Evolutionary conservation across 768 basidiomycete genomes (phyloP), one percentile per base, ranked within the genome.

Genomic region (Psilocybe cyanescens): DNA sequence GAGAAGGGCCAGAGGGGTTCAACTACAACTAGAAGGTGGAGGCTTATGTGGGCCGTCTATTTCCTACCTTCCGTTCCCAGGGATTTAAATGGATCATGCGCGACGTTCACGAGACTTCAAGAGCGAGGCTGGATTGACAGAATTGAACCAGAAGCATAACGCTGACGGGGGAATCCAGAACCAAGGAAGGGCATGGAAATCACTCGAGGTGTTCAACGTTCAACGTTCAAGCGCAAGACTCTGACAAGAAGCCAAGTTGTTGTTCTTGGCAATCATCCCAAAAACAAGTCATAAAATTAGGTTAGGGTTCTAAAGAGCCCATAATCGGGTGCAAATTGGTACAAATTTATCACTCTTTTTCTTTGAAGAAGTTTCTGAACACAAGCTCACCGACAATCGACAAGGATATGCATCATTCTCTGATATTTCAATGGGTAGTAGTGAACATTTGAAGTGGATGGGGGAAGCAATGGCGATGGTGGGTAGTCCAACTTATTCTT

Each of bases 401-500:
- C n/a, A 1, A 33, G 16, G 31, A 31, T 1, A 53, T 53, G n/a
- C 30, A 14, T 35, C 17, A 17, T 14, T 35, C 8, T 12, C 12
- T 5, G 30, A 53, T 1, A 17, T 19, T 12, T 53, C 1, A 14
- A 53, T 53, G 51, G 51, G 8, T 37, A 61, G 58, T 39, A 50
- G 59, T 11, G 63, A 60, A 41, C 72, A 71, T 52, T 47, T 78
- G n/a, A 65, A 70, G 35, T 95, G 91, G 89, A 97, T 97, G 94
- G 76, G 79, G 53, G 83, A 88, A 66, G 95, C 95, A 2, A 84
- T 97, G 80, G 72, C 71, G 3, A 95, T 96, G 94, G 95, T 89
- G 65, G 68, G 78, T 61, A 62, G 60, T 57, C 17, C 4, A 33
- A 31, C 30, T 5, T 30, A 37, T 8, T 0, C 33, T 1, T 47